A percentile compares a stretch with the other conserved stretches of the same genome.
Conservation (phyloP, 2,329 filamentous ascomycete species). For the Curvularia lunata region DNA sequence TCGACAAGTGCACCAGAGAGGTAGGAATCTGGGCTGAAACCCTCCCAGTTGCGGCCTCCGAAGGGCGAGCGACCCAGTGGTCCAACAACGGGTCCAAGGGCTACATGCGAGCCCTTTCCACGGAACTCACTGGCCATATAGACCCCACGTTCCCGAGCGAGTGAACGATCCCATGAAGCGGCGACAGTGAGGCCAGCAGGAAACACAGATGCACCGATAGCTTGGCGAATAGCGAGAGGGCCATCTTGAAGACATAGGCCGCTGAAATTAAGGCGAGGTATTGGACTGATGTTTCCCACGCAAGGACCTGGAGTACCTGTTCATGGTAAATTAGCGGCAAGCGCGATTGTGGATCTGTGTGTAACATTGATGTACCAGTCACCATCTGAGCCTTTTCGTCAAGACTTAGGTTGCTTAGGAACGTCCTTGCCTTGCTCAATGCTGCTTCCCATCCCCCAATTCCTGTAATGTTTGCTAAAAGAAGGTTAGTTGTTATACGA, state of each 20-base stretch:
- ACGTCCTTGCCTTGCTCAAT: no score
- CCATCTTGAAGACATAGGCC: slow-evolving; percentile 53
- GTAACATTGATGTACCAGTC: no score
- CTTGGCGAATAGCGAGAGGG: slow-evolving; percentile 43
- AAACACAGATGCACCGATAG: slow-evolving; percentile 44
- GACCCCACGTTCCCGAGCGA: slow-evolving; percentile 43
- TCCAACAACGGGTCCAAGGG: slow-evolving; percentile 58
- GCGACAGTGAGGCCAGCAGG: slow-evolving; percentile 48
- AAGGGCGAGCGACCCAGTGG: slow-evolving; percentile 50
- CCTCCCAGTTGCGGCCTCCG: slow-evolving; percentile 55
- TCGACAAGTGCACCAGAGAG: slow-evolving; percentile 51
- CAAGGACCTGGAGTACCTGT: slow-evolving; percentile 27
- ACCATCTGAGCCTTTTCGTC: no score
- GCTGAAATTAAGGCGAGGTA: slow-evolving; percentile 48
- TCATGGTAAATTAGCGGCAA: no score
- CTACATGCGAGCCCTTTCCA: slow-evolving; percentile 50
- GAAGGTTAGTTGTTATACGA: no score
- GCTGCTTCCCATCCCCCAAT: no score
- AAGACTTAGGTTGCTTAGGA: no score
- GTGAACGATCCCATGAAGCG: slow-evolving; percentile 49
- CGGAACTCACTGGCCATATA: slow-evolving; percentile 43
- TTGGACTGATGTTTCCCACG: slow-evolving; percentile 47
- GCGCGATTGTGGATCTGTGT: no score
- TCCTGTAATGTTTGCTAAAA: no score
- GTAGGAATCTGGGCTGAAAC: slow-evolving; percentile 51